Evolutionary conservation across 768 basidiomycete species (phyloP).

Genomic region (Phlebiopsis gigantea): DNA sequence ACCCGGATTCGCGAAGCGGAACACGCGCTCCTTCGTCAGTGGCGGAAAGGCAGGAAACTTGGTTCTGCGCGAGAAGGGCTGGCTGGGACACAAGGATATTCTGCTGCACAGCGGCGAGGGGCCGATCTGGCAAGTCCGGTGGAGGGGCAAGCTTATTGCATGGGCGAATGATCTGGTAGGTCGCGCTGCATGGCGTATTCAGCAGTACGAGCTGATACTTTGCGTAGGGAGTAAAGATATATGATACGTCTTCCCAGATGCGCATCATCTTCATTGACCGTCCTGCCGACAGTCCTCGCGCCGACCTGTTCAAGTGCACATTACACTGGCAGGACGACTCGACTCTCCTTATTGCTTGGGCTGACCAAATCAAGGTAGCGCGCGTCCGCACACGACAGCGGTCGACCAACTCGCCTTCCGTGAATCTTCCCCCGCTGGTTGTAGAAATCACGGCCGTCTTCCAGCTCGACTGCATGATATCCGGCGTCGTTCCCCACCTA

Average conservation of each 20-base stretch:
- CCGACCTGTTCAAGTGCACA: slow-evolving; percentile 91
- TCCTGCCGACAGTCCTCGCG: slow-evolving; percentile 75
- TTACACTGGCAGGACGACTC: slow-evolving; percentile 91
- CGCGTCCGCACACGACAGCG: slow-evolving; percentile 63
- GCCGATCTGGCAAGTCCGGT: slow-evolving; percentile 88
- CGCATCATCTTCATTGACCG: slow-evolving; percentile 86
- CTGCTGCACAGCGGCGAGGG: slow-evolving; percentile 82
- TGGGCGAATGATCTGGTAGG: slow-evolving; percentile 93
- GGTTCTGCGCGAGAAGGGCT: slow-evolving; percentile 89
- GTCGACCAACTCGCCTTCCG: slow-evolving; percentile 35
- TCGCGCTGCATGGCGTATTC: not conserved
- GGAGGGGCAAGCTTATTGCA: slow-evolving; percentile 82
- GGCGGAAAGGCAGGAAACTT: slow-evolving; percentile 90
- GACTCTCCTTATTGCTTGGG: slow-evolving; percentile 90
- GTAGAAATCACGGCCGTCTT: slow-evolving; percentile 92
- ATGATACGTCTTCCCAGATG: slow-evolving; percentile 72
- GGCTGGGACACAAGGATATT: slow-evolving; percentile 93
- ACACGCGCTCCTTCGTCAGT: slow-evolving; percentile 76
- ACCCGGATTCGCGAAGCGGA: slow-evolving; percentile 79
- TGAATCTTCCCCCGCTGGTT: slow-evolving; percentile 51
- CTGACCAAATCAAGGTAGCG: slow-evolving; percentile 87
- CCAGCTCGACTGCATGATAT: slow-evolving; percentile 92
- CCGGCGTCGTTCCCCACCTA: slow-evolving; percentile 82
- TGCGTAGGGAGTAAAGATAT: slow-evolving; percentile 84
- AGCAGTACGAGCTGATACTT: not conserved